phyloP scores from a whole-genome alignment of 2,329 filamentous ascomycete species.

The Fusarium concolor region DNA sequence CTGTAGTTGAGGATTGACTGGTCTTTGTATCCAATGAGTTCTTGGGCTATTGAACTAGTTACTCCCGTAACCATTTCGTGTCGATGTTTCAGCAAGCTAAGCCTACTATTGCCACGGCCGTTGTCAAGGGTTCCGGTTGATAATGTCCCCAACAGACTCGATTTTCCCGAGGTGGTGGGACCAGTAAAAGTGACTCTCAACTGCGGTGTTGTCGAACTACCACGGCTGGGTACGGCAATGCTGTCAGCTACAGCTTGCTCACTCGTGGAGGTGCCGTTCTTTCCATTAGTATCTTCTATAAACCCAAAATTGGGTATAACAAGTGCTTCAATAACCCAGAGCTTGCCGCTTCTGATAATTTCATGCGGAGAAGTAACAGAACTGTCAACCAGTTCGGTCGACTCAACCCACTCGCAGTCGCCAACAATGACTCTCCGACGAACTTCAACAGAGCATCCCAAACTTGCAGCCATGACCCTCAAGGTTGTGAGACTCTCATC shows the following conservation, averaged over 20 bases:
- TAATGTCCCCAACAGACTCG: constrained; percentile 86
- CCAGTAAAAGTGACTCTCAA: constrained; percentile 89
- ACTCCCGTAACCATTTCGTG: constrained; percentile 93
- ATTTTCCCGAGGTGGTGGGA: constrained; percentile 92
- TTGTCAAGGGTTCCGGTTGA: constrained; percentile 92
- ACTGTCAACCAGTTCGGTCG: constrained; percentile 48
- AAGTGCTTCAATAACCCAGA: constrained; percentile 92
- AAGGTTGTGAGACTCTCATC: constrained; percentile 89
- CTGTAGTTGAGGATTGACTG: constrained; percentile 81
- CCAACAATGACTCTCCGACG: constrained; percentile 86
- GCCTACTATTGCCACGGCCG: constrained; percentile 87
- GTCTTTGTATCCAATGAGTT: constrained; percentile 85
- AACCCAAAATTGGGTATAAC: constrained; percentile 77
- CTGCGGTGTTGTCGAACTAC: constrained; percentile 73
- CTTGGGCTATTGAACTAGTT: constrained; percentile 94
- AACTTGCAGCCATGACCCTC: constrained; percentile 88
- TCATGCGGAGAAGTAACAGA: constrained; percentile 37
- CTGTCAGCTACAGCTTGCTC: constrained; percentile 20
- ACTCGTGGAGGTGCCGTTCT: background rate
- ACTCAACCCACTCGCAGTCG: constrained; percentile 79
- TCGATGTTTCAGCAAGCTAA: constrained; percentile 89
- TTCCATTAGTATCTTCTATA: constrained; percentile 16
- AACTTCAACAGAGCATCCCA: constrained; percentile 88
- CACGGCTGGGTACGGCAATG: constrained; percentile 51
- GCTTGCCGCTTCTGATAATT: constrained; percentile 58